Evolutionary conservation across 129 eudicot species (phyloP), one percentile per base, ranked within the genome.

Genomic region (Centaurea solstitialis): DNA sequence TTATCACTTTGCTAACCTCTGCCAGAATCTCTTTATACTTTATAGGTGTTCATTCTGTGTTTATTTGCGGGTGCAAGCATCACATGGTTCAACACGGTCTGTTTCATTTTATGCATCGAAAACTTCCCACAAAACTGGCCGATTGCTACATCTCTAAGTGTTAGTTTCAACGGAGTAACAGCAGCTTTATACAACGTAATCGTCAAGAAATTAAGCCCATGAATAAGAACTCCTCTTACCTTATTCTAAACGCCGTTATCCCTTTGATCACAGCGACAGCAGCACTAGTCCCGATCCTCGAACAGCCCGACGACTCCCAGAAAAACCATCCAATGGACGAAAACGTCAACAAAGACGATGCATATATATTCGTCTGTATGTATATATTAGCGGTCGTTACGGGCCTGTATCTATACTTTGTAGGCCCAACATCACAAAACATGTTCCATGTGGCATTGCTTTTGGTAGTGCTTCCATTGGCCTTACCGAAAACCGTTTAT

Each of bases 11-110:
- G 26, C 72, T 73, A 18, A 74, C 28, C 74, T 26, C 22, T 69
- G 39, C 6, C 3, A 7, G 1, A 40, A 41, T 39, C 10, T 39
- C 10, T 61, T 26, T 4, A 72, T 70, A 26, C 76, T 66, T 57
- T 30, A 43, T 87, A 90, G 94, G 91, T 90, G 62, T 78, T 92
- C 72, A 7, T 88, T 57, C 50, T 88, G 22, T 92, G 87, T 20
- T 83, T 90, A 75, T 66, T 83, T 17, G 88, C 93, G 12, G 97
- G 97, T 61, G 84, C 89, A 41, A 92, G 97, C 89, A 89, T 92
- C 53, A 86, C 89, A 53, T 92, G 94, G 97, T 90, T 92, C 85
- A 92, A 92, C 85, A 90, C 97, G 0, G 94, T 92, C 6, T 92
- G 97, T 68, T 92, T 79, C 11, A 87, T 92, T 23, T 83, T 92